Evolutionary conservation across 1,284 basidiomycete genomes (phyloP).

Genomic region (Melampsora americana): DNA sequence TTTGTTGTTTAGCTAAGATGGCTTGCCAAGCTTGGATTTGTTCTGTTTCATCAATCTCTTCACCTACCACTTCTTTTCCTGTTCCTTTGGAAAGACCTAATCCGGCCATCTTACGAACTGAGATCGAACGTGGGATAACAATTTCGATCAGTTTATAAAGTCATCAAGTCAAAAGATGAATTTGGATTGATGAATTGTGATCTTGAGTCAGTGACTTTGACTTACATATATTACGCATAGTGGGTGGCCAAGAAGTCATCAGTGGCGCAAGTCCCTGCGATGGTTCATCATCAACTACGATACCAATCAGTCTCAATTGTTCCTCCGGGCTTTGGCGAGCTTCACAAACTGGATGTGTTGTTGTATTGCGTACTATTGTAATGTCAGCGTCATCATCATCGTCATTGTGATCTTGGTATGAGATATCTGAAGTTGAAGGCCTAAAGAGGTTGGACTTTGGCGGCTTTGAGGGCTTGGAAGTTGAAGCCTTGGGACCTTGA

Average conservation of each 20-base stretch:
- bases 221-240: conserved; percentile 5
- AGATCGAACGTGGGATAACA: too few relatives aligned
- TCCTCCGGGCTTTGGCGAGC: not conserved
- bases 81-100: not conserved
- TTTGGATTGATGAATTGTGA: too few relatives aligned
- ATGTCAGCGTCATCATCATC: not conserved
- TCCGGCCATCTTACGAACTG: conserved; percentile 4
- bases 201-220: too few relatives aligned
- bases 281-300: conserved; percentile 6
- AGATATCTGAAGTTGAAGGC: not conserved
- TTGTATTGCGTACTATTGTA: not conserved
- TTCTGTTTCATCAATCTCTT: not conserved
- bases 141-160: too few relatives aligned
- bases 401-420: not conserved
- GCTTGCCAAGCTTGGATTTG: conserved; percentile 1
- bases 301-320: conserved; percentile 4
- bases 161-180: too few relatives aligned
- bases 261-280: not conserved
- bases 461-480: not conserved
- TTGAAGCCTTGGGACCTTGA: not conserved
- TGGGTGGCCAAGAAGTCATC: conserved; percentile 3
- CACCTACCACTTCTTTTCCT: not conserved
- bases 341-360: not conserved
- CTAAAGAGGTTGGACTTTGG: not conserved
- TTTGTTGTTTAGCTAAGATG: conserved; percentile 1